Evolutionary conservation across 108 stramenopile genomes (phyloP).

Genomic region (Skeletonema menzelii): DNA sequence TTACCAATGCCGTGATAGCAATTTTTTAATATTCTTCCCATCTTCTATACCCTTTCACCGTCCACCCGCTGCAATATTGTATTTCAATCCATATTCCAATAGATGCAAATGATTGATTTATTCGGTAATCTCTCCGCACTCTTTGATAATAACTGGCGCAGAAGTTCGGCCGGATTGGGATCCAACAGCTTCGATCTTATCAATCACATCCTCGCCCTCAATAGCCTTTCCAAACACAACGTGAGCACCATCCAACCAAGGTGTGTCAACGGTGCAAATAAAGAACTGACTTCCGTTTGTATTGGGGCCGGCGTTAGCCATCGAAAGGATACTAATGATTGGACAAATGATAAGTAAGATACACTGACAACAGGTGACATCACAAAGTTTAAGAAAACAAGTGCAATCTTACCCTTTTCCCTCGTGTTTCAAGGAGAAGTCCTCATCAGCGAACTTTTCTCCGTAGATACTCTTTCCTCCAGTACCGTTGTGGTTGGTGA

Average conservation of each 20-base stretch:
- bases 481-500: slow-evolving; percentile 93
- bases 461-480: slow-evolving; percentile 82
- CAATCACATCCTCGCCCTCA: slow-evolving; percentile 84
- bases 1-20: neutral
- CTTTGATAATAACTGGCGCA: slow-evolving; percentile 70
- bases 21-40: neutral
- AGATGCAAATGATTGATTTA: neutral
- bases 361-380: neutral
- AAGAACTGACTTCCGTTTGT: slow-evolving; percentile 84
- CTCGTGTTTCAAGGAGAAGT: slow-evolving; percentile 88
- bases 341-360: neutral
- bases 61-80: neutral
- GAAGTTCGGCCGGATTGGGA: slow-evolving; percentile 72
- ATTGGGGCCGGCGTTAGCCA: slow-evolving; percentile 91
- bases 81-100: neutral
- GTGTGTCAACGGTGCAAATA: slow-evolving; percentile 92
- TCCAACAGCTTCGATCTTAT: slow-evolving; percentile 82
- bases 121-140: slow-evolving; percentile 71
- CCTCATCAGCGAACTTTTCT: slow-evolving; percentile 89
- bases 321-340: slow-evolving; percentile 47
- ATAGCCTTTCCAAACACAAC: slow-evolving; percentile 88
- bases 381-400: neutral
- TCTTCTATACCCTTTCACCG: neutral
- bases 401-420: slow-evolving; percentile 70
- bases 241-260: slow-evolving; percentile 93